phyloP scores from a whole-genome alignment of 73 alveolate genomes.

The Paramecium bursaria region DNA sequence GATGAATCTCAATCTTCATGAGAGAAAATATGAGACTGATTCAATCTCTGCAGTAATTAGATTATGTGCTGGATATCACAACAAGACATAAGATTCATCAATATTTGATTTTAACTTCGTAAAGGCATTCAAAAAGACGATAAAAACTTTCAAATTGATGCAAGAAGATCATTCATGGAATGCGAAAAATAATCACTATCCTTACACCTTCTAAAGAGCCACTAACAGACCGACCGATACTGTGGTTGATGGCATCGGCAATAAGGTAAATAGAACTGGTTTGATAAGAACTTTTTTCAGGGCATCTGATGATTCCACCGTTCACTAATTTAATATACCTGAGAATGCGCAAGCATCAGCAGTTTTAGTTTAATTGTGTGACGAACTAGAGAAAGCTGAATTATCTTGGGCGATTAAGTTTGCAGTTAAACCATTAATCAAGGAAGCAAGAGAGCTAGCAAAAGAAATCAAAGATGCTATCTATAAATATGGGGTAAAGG shows the following conservation, averaged over 20 bases:
- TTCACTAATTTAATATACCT: conserved; percentile 82
- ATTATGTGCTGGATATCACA: conserved; percentile 70
- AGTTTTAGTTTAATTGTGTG: conserved; percentile 76
- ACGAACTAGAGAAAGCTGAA: conserved; percentile 61
- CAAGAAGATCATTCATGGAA: conserved; percentile 79
- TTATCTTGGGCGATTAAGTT: conserved; percentile 17
- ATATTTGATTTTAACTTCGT: conserved; percentile 72
- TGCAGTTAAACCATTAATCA: conserved; percentile 41
- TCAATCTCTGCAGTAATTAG: conserved; percentile 82
- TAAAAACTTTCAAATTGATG: conserved; percentile 71
- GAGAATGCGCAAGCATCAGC: conserved; percentile 86
- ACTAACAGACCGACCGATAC: conserved; percentile 81
- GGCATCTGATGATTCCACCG: conserved; percentile 86
- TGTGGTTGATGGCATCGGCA: conserved; percentile 79
- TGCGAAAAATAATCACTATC: conserved; percentile 72
- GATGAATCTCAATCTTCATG: conserved; percentile 81
- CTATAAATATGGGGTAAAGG: conserved; percentile 74
- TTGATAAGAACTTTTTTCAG: conserved; percentile 83
- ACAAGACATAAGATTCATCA: conserved; percentile 69
- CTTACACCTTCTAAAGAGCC: conserved; percentile 84
- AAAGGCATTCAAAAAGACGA: conserved; percentile 69
- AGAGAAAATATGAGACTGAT: conserved; percentile 87
- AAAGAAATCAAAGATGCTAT: conserved; percentile 76
- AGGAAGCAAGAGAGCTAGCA: conserved; percentile 65
- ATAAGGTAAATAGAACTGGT: conserved; percentile 73